A percentile compares a stretch with the other conserved stretches of the same genome.
Conservation (phyloP, 176 grass and related monocot species). For the Avena sativa region DNA sequence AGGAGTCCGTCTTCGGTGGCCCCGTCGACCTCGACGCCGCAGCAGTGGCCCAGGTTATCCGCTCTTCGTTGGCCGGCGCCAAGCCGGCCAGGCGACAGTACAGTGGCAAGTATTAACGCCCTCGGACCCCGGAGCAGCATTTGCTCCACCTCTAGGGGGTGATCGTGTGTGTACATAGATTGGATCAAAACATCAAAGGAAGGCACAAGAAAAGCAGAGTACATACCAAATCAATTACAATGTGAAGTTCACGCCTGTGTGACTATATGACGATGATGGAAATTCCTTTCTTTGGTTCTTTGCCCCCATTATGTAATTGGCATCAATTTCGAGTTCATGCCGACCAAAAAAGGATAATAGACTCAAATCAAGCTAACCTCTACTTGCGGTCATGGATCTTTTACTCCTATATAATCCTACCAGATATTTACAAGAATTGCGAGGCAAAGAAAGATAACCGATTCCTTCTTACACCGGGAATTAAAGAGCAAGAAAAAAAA, state of each 20-base stretch:
- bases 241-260: neutral
- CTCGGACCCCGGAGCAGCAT: too few relatives aligned
- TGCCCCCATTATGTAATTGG: neutral
- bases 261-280: slow-evolving; percentile 5
- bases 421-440: slow-evolving; percentile 43
- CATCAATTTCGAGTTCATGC: slow-evolving; percentile 3
- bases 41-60: neutral
- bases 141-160: neutral
- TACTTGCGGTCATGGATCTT: neutral
- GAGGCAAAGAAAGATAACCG: neutral
- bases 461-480: neutral
- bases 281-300: neutral
- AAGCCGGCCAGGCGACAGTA: slow-evolving; percentile 15
- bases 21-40: slow-evolving; percentile 4
- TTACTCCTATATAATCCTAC: neutral
- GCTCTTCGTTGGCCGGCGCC: slow-evolving; percentile 17
- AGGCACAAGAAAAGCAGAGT: neutral
- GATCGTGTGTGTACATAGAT: slow-evolving; percentile 1
- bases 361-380: neutral
- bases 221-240: slow-evolving; percentile 1
- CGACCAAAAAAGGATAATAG: neutral
- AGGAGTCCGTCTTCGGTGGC: slow-evolving; percentile 11
- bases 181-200: neutral
- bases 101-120: neutral
- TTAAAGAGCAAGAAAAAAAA: neutral